A percentile compares a stretch with the other conserved stretches of the same genome.
These are phyloP conservation scores for Emmonsiellopsis sp. DNA, from an alignment of 2,329 filamentous ascomycete genomes.

Conservation along the genomic window DNA sequence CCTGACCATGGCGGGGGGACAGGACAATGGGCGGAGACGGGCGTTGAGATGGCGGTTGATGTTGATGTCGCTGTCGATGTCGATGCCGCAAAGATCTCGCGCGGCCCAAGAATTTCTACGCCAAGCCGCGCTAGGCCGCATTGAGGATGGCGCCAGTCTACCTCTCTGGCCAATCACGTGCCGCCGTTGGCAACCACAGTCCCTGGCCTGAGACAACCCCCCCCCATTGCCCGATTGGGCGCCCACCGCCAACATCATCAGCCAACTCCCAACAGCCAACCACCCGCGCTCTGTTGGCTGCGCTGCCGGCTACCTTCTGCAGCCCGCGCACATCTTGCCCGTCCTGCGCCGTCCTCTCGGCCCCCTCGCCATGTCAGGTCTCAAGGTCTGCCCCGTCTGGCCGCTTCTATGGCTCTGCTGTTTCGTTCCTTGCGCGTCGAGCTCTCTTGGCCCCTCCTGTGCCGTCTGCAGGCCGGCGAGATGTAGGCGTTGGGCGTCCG, in stretches of 20 bases:
- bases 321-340: too few species aligned
- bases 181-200: background rate
- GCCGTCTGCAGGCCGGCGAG: too few species aligned
- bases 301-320: too few species aligned
- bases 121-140: background rate
- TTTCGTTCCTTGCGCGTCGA: background rate
- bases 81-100: too few species aligned
- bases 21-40: background rate
- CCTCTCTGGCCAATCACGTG: background rate
- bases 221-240: slow-evolving; percentile 1
- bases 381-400: background rate
- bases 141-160: background rate
- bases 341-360: background rate
- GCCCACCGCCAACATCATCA: background rate
- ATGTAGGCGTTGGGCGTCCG: too few species aligned
- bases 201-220: background rate
- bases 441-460: too few species aligned
- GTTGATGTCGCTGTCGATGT: too few species aligned
- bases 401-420: background rate
- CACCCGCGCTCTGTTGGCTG: too few species aligned
- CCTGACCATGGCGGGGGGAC: slow-evolving; percentile 8
- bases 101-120: background rate
- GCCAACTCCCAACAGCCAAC: background rate
- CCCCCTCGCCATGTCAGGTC: background rate
- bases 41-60: background rate